phyloP scores from a whole-genome alignment of 257 asterid species.

The Echium plantagineum region DNA sequence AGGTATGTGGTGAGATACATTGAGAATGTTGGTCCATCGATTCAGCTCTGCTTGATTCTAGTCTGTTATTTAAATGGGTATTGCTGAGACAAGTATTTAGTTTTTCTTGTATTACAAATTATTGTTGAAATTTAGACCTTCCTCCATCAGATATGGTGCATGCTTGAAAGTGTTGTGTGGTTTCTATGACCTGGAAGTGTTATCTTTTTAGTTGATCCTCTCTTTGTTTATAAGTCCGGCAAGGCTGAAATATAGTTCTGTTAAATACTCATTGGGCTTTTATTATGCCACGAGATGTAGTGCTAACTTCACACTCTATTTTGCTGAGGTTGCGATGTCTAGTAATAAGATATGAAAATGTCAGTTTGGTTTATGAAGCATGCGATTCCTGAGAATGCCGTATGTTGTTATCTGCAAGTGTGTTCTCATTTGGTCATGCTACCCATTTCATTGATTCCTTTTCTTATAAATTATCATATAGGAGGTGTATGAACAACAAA shows the following conservation, averaged over 20 bases:
- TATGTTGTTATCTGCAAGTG: neutral
- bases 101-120: neutral
- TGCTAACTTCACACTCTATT: neutral
- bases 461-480: conserved; percentile 16
- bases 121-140: no score
- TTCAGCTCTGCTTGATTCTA: neutral
- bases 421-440: neutral
- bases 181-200: neutral
- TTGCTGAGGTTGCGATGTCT: neutral
- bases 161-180: neutral
- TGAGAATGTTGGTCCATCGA: neutral
- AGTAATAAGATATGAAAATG: neutral
- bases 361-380: neutral
- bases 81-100: neutral
- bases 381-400: neutral
- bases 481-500: conserved; percentile 81
- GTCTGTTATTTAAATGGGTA: neutral
- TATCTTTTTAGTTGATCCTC: neutral
- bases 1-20: conserved; percentile 2
- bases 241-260: neutral
- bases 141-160: neutral
- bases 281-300: neutral
- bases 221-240: neutral
- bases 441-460: neutral
- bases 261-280: neutral